Conservation (phyloP, 73 alveolate species). For the Breviolum minutum region DNA sequence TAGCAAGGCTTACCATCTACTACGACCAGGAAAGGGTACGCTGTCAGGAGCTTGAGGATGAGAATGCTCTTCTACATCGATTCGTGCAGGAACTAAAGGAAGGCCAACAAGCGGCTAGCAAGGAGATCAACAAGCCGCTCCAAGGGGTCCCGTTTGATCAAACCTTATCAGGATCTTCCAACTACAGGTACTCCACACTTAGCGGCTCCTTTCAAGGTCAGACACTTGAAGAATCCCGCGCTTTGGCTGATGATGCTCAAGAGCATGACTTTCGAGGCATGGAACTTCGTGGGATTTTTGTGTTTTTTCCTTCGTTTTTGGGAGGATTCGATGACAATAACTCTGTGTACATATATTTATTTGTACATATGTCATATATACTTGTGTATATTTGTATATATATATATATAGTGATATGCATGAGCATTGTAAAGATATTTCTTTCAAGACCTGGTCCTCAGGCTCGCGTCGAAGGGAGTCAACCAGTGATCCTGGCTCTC, state of each 20-base stretch:
- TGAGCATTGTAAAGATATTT: background rate
- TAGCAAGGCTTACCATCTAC: background rate
- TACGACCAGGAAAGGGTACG: background rate
- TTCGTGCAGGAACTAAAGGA: background rate
- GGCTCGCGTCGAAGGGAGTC: background rate
- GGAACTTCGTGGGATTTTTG: background rate
- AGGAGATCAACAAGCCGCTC: too few species aligned
- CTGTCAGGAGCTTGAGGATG: background rate
- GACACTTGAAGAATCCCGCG: background rate
- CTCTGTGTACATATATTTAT: background rate
- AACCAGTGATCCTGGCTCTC: background rate
- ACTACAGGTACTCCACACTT: background rate
- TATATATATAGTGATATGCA: background rate
- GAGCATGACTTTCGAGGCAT: too few species aligned
- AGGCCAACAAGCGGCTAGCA: too few species aligned
- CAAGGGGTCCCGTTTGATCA: too few species aligned
- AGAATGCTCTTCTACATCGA: background rate
- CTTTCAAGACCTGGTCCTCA: background rate
- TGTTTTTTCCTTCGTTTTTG: background rate
- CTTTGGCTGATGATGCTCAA: too few species aligned
- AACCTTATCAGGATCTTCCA: background rate
- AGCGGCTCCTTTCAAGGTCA: background rate
- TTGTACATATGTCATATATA: background rate
- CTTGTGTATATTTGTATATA: background rate
- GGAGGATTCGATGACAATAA: background rate